Percentiles rank a stretch among this genome's conserved stretches.
These are phyloP conservation scores for Hirschioporus abietinus DNA, from an alignment of 768 basidiomycete species.

Conservation along the genomic window DNA sequence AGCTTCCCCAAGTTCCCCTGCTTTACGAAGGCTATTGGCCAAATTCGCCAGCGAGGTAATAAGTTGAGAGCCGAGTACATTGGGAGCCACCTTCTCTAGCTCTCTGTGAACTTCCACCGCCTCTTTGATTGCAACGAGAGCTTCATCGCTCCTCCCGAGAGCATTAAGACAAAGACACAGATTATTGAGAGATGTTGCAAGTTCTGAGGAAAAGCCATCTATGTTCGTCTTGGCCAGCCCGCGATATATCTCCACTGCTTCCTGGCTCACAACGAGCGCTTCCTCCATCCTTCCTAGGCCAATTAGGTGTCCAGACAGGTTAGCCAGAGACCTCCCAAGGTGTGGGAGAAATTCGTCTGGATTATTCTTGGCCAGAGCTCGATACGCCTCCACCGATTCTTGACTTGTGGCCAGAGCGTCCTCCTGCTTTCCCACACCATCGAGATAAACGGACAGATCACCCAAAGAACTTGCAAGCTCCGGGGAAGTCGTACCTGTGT, in stretches of 20 bases:
- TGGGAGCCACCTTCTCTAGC: not conserved
- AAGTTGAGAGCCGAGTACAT: no score
- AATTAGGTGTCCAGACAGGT: not conserved
- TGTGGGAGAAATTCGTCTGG: no score
- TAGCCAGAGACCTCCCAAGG: not conserved
- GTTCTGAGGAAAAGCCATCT: not conserved
- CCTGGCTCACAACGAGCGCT: not conserved
- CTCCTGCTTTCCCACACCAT: constrained; percentile 7
- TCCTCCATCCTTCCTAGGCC: not conserved
- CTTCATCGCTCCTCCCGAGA: not conserved
- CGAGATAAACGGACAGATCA: constrained; percentile 8
- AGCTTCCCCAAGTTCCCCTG: no score
- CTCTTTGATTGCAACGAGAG: not conserved
- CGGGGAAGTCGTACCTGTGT: constrained; percentile 1
- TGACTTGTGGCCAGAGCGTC: constrained; percentile 9
- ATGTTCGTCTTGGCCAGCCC: not conserved
- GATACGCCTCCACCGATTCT: constrained; percentile 6
- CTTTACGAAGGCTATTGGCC: no score
- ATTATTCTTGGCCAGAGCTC: not conserved
- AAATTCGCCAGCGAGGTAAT: no score
- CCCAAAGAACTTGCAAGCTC: constrained; percentile 4
- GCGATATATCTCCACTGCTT: constrained; percentile 10
- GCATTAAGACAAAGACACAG: not conserved
- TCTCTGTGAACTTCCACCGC: not conserved
- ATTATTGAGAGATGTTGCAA: not conserved